Evolutionary conservation across 2,329 filamentous ascomycete genomes (phyloP).

Genomic region (Botrytis galanthina): DNA sequence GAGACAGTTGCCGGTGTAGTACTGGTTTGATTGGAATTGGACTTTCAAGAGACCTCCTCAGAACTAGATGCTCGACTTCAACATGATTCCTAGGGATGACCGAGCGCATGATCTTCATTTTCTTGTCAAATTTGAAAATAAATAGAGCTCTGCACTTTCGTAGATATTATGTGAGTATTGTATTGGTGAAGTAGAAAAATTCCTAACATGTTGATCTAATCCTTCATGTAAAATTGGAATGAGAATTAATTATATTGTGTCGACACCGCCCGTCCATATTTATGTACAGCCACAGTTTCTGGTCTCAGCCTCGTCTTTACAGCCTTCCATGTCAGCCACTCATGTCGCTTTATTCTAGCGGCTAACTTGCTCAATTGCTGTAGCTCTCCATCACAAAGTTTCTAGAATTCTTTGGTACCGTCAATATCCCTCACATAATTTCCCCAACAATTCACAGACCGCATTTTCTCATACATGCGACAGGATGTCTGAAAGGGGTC

Average conservation of each 20-base stretch:
- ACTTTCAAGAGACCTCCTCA: not conserved
- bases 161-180: not conserved
- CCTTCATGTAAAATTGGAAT: not conserved
- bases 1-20: not conserved
- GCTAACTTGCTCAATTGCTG: conserved; percentile 1
- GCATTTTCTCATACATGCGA: conserved; percentile 15
- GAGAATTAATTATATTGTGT: not conserved
- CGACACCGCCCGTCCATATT: no score
- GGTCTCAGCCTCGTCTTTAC: not conserved
- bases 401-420: not conserved
- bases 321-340: not conserved
- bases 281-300: not conserved
- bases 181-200: not conserved
- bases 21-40: not conserved
- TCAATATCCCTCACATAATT: not conserved
- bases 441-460: not conserved
- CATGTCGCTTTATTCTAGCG: not conserved
- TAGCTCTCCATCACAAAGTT: not conserved
- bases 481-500: conserved; percentile 27
- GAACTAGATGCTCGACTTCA: not conserved
- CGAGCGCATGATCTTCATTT: not conserved
- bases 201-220: not conserved
- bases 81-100: not conserved
- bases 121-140: not conserved
- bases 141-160: not conserved